Evolutionary conservation across 108 stramenopile genomes (phyloP).

Genomic region (Pseudonitzschia delicatissima): DNA sequence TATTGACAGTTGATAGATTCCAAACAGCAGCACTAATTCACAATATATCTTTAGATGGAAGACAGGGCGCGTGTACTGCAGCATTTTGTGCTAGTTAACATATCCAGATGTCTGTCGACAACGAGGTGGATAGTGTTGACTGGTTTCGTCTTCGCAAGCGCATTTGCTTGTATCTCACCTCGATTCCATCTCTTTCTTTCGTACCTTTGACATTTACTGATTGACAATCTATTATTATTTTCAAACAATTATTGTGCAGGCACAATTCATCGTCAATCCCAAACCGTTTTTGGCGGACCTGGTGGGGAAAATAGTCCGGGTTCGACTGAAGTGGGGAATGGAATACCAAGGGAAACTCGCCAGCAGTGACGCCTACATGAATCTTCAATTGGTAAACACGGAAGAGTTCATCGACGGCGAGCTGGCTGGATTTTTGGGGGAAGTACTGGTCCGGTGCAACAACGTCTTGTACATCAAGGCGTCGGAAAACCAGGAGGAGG

Average conservation of each 20-base stretch:
- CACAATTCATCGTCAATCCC: conserved; percentile 95
- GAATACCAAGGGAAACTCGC: conserved; percentile 92
- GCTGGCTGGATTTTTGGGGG: conserved; percentile 92
- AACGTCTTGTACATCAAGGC: conserved; percentile 96
- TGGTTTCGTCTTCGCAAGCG: too few species aligned
- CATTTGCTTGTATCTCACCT: too few species aligned
- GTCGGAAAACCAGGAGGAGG: conserved; percentile 47
- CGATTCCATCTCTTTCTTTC: too few species aligned
- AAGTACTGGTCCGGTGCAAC: conserved; percentile 97
- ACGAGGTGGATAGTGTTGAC: too few species aligned
- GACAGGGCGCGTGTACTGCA: too few species aligned
- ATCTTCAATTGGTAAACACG: conserved; percentile 86
- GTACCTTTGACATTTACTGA: too few species aligned
- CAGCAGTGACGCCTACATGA: conserved; percentile 97
- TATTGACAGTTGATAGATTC: too few species aligned
- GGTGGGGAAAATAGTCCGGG: conserved; percentile 88
- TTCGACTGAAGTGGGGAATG: conserved; percentile 99
- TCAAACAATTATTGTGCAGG: conserved; percentile 31
- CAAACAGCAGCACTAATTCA: too few species aligned
- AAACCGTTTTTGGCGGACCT: conserved; percentile 96
- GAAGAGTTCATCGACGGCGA: conserved; percentile 96
- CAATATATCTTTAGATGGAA: too few species aligned
- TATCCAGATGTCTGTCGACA: too few species aligned
- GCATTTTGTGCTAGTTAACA: too few species aligned
- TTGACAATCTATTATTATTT: background rate